Conservation (phyloP, 495 filamentous ascomycete genomes). For the Clavariopsis aquatica region DNA sequence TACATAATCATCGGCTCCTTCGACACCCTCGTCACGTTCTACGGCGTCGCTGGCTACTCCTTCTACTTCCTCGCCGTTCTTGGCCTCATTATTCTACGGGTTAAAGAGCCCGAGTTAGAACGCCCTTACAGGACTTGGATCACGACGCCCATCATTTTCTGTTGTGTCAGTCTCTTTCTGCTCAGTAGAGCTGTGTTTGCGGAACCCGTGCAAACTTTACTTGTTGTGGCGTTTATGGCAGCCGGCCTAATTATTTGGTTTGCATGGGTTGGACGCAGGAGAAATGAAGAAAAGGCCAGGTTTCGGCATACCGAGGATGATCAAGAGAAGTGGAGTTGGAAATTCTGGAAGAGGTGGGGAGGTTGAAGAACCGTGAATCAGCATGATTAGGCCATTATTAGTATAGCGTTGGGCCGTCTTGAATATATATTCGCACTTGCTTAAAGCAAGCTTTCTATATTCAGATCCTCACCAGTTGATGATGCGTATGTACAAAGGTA, state of each 20-base stretch:
- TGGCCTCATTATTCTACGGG: constrained; percentile 83
- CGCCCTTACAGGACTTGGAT: constrained; percentile 95
- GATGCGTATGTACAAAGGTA: no score
- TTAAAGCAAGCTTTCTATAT: no score
- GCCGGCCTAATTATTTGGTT: constrained; percentile 85
- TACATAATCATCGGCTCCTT: constrained; percentile 91
- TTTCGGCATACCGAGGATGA: constrained; percentile 41
- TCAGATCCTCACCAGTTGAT: no score
- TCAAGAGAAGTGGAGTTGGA: constrained; percentile 55
- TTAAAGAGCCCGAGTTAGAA: constrained; percentile 85
- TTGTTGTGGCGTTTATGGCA: constrained; percentile 79
- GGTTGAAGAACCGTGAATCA: neutral
- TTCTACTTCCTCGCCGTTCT: constrained; percentile 97
- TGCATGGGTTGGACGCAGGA: constrained; percentile 70
- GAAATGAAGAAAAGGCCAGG: constrained; percentile 45
- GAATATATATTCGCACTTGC: no score
- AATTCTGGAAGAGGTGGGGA: constrained; percentile 58
- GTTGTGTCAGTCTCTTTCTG: constrained; percentile 93
- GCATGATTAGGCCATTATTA: no score
- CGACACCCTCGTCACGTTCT: constrained; percentile 88
- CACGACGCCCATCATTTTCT: constrained; percentile 93
- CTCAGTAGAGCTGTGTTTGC: constrained; percentile 84
- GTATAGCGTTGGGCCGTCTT: no score
- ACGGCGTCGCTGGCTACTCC: constrained; percentile 92
- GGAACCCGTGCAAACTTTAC: constrained; percentile 82